Evolutionary conservation across 2,329 filamentous ascomycete species (phyloP).

Genomic region (Verruconis gallopava): DNA sequence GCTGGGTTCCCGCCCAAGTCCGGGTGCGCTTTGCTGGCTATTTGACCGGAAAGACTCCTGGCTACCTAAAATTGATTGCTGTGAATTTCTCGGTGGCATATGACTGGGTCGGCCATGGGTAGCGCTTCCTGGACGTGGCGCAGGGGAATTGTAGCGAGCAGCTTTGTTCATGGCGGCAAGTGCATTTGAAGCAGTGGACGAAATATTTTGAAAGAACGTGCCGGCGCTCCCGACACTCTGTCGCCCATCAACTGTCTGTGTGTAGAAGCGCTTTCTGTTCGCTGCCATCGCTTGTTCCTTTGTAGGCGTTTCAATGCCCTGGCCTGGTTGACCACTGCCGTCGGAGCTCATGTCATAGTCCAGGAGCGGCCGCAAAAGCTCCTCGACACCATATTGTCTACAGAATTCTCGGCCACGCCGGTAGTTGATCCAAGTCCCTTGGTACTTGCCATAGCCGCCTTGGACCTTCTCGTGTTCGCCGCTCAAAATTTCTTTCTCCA

Average conservation of each 20-base stretch:
- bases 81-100: constrained; percentile 46
- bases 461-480: constrained; percentile 98
- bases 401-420: constrained; percentile 87
- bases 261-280: constrained; percentile 79
- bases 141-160: constrained; percentile 80
- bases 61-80: constrained; percentile 47
- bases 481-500: constrained; percentile 94
- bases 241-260: constrained; percentile 55
- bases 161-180: constrained; percentile 90
- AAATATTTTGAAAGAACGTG: constrained; percentile 97
- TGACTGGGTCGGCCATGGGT: constrained; percentile 47
- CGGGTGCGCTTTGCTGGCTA: constrained; percentile 66
- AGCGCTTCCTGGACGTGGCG: constrained; percentile 49
- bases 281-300: constrained; percentile 99
- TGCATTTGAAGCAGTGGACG: constrained; percentile 79
- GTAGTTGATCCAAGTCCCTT: constrained; percentile 97
- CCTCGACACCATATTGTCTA: constrained; percentile 62
- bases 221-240: constrained; percentile 39
- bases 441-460: constrained; percentile 96
- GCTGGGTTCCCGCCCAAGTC: constrained; percentile 61
- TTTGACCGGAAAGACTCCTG: constrained; percentile 55
- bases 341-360: constrained; percentile 73
- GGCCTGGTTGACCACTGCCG: constrained; percentile 52
- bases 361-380: constrained; percentile 58
- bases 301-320: constrained; percentile 82